These are phyloP conservation scores for Sarcodon sp. DNA, from an alignment of 768 basidiomycete species.

Conservation along the genomic window DNA sequence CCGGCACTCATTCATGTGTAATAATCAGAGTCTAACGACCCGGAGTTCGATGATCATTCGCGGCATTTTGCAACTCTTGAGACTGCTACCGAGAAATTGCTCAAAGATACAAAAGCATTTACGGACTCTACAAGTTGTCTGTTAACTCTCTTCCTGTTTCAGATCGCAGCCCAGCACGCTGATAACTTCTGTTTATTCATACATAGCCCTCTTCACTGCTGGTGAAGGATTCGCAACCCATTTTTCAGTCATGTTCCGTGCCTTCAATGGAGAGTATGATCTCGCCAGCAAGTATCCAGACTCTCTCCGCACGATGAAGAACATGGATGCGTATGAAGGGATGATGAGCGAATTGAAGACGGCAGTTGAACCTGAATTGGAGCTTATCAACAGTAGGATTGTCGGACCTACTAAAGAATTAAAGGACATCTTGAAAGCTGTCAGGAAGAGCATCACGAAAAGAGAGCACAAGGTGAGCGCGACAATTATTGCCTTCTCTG, in stretches of 20 bases:
- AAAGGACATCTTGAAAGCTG: constrained; percentile 72
- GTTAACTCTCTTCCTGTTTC: constrained; percentile 12
- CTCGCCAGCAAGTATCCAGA: constrained; percentile 70
- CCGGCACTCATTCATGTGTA: not conserved
- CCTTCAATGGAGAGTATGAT: constrained; percentile 67
- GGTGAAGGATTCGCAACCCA: constrained; percentile 53
- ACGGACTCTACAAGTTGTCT: constrained; percentile 68
- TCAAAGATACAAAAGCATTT: constrained; percentile 87
- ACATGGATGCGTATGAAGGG: constrained; percentile 57
- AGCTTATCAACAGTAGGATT: constrained; percentile 84
- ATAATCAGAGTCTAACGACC: constrained; percentile 58
- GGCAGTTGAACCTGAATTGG: constrained; percentile 78
- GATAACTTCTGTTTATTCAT: not conserved
- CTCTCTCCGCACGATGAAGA: constrained; percentile 62
- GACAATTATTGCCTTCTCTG: not conserved
- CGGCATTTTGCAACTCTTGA: constrained; percentile 71
- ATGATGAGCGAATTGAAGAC: constrained; percentile 76
- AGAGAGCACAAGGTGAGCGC: constrained; percentile 81
- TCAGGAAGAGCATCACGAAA: constrained; percentile 92
- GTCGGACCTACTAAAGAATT: constrained; percentile 83
- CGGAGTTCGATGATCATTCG: constrained; percentile 83
- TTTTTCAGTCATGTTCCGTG: constrained; percentile 49
- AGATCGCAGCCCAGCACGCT: not conserved
- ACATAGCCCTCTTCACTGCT: constrained; percentile 49
- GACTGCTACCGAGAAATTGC: constrained; percentile 71